Base-by-base conservation (phyloP, 176 grass and related monocot species). In the Panicum miliaceum region DNA sequence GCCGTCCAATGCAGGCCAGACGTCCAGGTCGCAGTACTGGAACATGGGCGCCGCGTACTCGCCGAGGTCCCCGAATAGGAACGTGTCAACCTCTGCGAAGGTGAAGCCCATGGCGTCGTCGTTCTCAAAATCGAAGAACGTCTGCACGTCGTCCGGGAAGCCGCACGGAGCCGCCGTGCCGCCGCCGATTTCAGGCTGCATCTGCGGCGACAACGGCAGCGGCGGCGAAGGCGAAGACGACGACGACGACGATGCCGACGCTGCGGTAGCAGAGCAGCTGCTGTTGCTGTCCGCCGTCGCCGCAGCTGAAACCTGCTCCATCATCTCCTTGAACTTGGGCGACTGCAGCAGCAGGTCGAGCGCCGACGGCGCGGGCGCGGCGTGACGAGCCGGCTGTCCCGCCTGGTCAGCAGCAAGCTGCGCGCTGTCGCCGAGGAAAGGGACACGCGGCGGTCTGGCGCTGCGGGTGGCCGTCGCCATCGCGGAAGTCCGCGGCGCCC, bases 81-180 rank as follows among this genome's bases (percentile, higher is more conserved):
- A 83, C 27, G 84, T 84, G 57, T 94, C 92, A 9, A 88, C 69
- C 52, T 91, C 88, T 2, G 58, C 10, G 40, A 45, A 89, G 2
- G 34, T 32, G 22, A 79, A 36, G 57, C 47, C 62, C 5, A 23
- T 75, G 34, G 41, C 68, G 5, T 86, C 42, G 1, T 88, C 53
- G 35, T 76, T 81, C 14, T 78, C 90, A 23, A 97, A 92, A 77
- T 82, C 91, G 63, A 96, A 96, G 88, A 88, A 89, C 7, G 92
- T 91, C 71, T 94, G 90, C 83, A 94, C 85, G 79, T 92, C 88
- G 14, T 97, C 86, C 14, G 94, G 94, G 50, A 97, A 94, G 84
- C 84, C 81, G 43, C 94, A 89, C 5, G 19, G 7, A 0, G 32
- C 38, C 26, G 68, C 13, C 51, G 60, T 69, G 5, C 52, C 58